Evolutionary conservation across 345 rosid species (phyloP).

Genomic region (Acer yangbiense): DNA sequence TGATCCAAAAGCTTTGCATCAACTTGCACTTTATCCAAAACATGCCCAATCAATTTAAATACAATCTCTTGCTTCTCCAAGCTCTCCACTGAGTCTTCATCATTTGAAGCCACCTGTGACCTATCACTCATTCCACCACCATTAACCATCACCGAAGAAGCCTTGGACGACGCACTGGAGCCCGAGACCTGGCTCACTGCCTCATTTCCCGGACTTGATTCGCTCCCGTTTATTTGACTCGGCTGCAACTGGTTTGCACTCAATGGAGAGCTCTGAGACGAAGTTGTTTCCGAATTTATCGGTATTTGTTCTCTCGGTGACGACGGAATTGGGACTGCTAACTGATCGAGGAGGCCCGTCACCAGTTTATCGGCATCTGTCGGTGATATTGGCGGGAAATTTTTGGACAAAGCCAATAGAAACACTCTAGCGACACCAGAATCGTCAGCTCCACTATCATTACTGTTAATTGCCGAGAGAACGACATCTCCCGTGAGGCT

Average conservation of each 20-base stretch:
- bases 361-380: conserved; percentile 74
- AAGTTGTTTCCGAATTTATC: conserved; percentile 53
- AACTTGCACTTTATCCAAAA: conserved; percentile 63
- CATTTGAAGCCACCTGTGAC: conserved; percentile 70
- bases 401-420: conserved; percentile 66
- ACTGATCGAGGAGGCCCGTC: conserved; percentile 65
- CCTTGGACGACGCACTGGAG: conserved; percentile 49
- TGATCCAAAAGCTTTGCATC: conserved; percentile 78
- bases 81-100: conserved; percentile 83
- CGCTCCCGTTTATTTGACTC: conserved; percentile 51
- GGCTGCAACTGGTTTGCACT: conserved; percentile 41
- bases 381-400: conserved; percentile 65
- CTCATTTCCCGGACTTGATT: conserved; percentile 62
- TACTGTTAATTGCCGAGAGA: conserved; percentile 39
- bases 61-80: conserved; percentile 95
- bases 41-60: conserved; percentile 74
- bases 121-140: conserved; percentile 61
- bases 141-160: conserved; percentile 40
- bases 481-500: conserved; percentile 70
- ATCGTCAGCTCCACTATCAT: conserved; percentile 33
- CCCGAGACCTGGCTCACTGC: conserved; percentile 44
- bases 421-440: conserved; percentile 58
- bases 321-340: conserved; percentile 41
- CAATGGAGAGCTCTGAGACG: conserved; percentile 76
- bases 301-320: conserved; percentile 50